Evolutionary conservation across 78 protist species (phyloP), one percentile per base, ranked within the genome.

Genomic region (Mastigamoeba balamuthi): DNA sequence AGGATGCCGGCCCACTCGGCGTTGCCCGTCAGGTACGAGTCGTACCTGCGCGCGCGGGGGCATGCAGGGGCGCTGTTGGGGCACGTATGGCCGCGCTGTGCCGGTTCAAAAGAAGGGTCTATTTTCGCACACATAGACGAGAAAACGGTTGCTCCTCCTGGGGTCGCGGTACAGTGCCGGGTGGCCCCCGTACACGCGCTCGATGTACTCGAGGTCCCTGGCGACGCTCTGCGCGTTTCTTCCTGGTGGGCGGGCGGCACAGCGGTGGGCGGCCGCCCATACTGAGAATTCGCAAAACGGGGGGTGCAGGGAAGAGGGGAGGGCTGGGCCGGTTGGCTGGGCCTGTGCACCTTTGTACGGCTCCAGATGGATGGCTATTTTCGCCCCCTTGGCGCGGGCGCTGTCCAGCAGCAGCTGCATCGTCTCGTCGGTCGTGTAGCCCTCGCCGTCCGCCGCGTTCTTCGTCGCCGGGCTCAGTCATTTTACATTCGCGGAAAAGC

Each of bases 1-100:
- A 83, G 58, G 27, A 83, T 2, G 5, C 43, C 28, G 10, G 83
- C 71, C 87, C 87, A 83, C 4, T 83, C 78, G 66, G 2, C 33
- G 9, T 4, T 10, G 3, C 37, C 28, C 6, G 42, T 80, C 4
- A n/a, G 29, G 77, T 83, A 83, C 23, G 85, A 72, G 28, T 83
- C 87, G 70, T 77, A 83, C 63, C 75, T 25, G 30, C 40, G 74
- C 17, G 17, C n/a, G n/a, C n/a, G n/a, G n/a, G n/a, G n/a, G n/a
- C n/a, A n/a, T n/a, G n/a, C n/a, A n/a, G n/a, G n/a, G n/a, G n/a
- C n/a, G n/a, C n/a, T n/a, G n/a, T n/a, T n/a, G n/a, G n/a, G n/a
- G n/a, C n/a, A n/a, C n/a, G n/a, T n/a, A n/a, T n/a, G n/a, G n/a
- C n/a, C n/a, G n/a, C n/a, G n/a, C n/a, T n/a, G n/a, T n/a, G n/a